Evolutionary conservation across 345 rosid genomes (phyloP).

Genomic region (Syzygium grande): DNA sequence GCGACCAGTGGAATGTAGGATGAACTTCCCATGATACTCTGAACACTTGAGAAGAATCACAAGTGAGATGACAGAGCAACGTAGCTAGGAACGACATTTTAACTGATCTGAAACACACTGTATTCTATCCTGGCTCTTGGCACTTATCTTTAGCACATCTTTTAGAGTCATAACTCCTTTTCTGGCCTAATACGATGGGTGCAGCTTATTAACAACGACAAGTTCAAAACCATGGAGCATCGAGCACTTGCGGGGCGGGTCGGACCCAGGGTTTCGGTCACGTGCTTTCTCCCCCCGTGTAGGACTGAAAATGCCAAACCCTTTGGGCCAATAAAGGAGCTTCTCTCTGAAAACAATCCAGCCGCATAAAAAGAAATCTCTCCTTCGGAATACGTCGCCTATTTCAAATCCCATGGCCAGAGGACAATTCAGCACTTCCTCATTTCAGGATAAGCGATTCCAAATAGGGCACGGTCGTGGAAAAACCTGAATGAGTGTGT

Average conservation of each 20-base stretch:
- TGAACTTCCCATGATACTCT: not conserved
- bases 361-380: constrained; percentile 27
- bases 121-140: not conserved
- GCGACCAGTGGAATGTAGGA: not conserved
- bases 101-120: not conserved
- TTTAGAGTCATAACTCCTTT: not conserved
- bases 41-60: not conserved
- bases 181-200: not conserved
- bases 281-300: not conserved
- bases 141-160: not conserved
- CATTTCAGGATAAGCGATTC: constrained; percentile 8
- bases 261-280: not conserved
- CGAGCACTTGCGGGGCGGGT: not conserved
- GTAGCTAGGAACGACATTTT: not conserved
- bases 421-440: constrained; percentile 26
- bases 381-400: constrained; percentile 18
- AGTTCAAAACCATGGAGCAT: not conserved
- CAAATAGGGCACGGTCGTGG: not conserved
- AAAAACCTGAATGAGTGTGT: not conserved
- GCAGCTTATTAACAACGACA: not conserved
- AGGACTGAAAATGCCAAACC: not conserved
- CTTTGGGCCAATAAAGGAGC: constrained; percentile 14
- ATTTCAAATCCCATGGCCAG: constrained; percentile 30
- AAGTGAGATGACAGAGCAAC: not conserved
- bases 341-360: constrained; percentile 14